Percentiles rank a stretch among this genome's conserved stretches.
These are phyloP conservation scores for Pelargonium cotyledonis DNA, from an alignment of 441 rosid species.

Conservation along the genomic window DNA sequence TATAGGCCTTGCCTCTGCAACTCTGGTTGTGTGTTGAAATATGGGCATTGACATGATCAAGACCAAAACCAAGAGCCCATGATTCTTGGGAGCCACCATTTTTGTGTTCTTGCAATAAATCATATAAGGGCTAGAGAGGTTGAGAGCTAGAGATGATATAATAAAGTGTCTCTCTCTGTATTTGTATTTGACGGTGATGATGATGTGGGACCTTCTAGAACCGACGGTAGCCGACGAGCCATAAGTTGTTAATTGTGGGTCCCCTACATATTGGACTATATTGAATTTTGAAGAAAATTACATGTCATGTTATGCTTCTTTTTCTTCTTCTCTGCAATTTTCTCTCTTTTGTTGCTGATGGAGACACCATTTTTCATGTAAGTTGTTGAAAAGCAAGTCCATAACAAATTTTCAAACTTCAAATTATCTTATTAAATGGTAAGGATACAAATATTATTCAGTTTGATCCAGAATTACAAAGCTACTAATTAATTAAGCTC, in stretches of 20 bases:
- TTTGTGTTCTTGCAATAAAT: background rate
- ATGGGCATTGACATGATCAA: background rate
- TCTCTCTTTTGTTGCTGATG: too few relatives aligned
- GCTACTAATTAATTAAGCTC: too few relatives aligned
- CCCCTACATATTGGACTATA: too few relatives aligned
- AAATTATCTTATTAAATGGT: too few relatives aligned
- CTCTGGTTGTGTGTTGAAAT: background rate
- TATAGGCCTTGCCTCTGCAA: background rate
- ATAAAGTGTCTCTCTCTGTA: background rate
- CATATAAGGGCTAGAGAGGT: background rate
- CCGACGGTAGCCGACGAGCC: background rate
- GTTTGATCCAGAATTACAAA: too few relatives aligned
- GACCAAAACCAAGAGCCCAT: background rate
- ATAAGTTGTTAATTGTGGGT: background rate
- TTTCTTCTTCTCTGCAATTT: too few relatives aligned
- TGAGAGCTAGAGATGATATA: background rate
- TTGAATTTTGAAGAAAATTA: too few relatives aligned
- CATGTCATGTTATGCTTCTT: too few relatives aligned
- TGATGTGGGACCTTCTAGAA: conserved; percentile 1
- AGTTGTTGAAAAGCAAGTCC: too few relatives aligned
- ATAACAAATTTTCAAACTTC: too few relatives aligned
- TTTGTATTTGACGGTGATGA: background rate
- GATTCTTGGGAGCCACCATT: background rate
- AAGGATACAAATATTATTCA: too few relatives aligned
- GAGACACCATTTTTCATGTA: too few relatives aligned